Evolutionary conservation across 768 basidiomycete species (phyloP).

Genomic region (Tylopilus intermedius): DNA sequence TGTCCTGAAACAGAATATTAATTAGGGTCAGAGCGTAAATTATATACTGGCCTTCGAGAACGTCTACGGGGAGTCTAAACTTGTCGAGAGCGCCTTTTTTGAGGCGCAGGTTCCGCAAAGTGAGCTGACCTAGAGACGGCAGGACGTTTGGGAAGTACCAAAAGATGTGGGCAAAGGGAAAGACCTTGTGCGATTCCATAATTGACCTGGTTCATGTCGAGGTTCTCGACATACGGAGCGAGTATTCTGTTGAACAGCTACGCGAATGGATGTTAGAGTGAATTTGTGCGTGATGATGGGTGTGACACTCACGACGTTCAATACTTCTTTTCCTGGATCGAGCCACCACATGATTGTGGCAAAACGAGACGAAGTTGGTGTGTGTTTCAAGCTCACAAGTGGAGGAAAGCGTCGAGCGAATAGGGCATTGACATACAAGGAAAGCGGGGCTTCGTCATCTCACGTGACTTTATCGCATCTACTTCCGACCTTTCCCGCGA

Average conservation of each 20-base stretch:
- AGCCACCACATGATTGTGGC: conserved; percentile 72
- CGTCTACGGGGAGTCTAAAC: conserved; percentile 92
- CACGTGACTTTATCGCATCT: conserved; percentile 18
- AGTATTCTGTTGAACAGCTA: conserved; percentile 87
- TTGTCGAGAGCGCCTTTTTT: conserved; percentile 94
- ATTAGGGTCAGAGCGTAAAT: background rate
- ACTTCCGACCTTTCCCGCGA: too few species aligned
- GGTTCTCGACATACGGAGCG: conserved; percentile 92
- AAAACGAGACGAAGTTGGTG: conserved; percentile 2
- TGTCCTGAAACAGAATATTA: conserved; percentile 48
- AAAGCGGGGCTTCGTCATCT: conserved; percentile 21
- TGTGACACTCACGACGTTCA: conserved; percentile 55
- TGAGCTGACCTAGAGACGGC: conserved; percentile 57
- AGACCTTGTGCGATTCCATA: conserved; percentile 86
- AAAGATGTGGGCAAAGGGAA: background rate
- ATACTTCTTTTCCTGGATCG: conserved; percentile 79
- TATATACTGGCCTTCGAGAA: conserved; percentile 66
- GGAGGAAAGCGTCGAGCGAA: conserved; percentile 11
- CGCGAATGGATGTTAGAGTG: background rate
- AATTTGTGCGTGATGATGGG: background rate
- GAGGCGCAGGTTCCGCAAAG: conserved; percentile 74
- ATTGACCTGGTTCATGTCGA: conserved; percentile 92
- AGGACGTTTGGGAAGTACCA: conserved; percentile 4
- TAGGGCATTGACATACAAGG: conserved; percentile 30
- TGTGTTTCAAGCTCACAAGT: background rate